phyloP scores from a whole-genome alignment of 176 grass and related monocot species.

The Phyllostachys edulis region DNA sequence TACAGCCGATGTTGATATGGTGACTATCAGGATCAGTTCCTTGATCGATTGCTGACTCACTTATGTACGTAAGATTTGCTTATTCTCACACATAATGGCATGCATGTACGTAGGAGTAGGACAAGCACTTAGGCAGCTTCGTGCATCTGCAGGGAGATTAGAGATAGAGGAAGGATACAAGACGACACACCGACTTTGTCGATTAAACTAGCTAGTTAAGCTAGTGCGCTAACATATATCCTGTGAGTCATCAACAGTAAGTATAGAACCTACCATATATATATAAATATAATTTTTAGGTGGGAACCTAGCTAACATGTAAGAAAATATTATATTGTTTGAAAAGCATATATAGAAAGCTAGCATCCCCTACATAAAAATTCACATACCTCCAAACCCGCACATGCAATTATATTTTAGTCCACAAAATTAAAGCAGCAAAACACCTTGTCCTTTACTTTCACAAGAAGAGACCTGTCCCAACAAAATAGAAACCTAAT shows the following conservation, averaged over 20 bases:
- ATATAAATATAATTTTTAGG: background rate
- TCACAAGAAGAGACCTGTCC: constrained; percentile 36
- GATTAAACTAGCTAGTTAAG: constrained; percentile 12
- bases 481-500: constrained; percentile 35
- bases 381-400: constrained; percentile 8
- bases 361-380: background rate
- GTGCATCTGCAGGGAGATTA: constrained; percentile 27
- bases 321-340: background rate
- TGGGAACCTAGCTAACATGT: background rate
- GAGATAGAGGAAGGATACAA: constrained; percentile 1
- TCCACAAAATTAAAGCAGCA: background rate
- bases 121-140: constrained; percentile 16
- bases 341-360: constrained; percentile 3
- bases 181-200: constrained; percentile 41
- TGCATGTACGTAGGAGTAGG: background rate
- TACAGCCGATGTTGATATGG: background rate
- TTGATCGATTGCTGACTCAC: background rate
- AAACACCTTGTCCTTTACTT: constrained; percentile 15
- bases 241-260: constrained; percentile 31
- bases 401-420: constrained; percentile 45
- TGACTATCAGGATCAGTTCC: background rate
- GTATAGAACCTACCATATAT: background rate
- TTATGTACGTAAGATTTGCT: background rate
- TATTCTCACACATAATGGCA: background rate
- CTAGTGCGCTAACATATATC: background rate